Evolutionary conservation across 169 alveolate genomes (phyloP).

Genomic region (Cryptosporidium felis): DNA sequence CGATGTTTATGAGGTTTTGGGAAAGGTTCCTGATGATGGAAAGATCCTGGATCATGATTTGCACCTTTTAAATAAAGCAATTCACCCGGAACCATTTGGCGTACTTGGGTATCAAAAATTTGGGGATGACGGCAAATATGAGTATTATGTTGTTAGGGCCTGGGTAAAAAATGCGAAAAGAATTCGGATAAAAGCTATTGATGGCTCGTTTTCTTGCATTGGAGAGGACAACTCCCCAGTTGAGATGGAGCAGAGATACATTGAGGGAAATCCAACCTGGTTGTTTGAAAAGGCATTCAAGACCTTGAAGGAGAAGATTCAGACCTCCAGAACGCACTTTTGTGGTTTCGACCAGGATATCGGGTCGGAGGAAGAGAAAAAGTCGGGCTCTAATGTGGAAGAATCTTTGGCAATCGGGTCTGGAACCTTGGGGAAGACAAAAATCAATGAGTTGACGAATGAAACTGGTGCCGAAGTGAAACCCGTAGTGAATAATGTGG

Average conservation of each 20-base stretch:
- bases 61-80: conserved; percentile 43
- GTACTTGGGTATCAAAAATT: conserved; percentile 60
- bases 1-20: conserved; percentile 46
- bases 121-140: conserved; percentile 48
- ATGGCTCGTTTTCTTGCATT: conserved; percentile 31
- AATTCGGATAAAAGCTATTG: conserved; percentile 37
- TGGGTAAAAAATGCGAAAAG: conserved; percentile 63
- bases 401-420: neutral
- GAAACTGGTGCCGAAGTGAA: neutral
- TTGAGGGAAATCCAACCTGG: conserved; percentile 31
- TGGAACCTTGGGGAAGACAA: neutral
- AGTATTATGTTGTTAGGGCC: conserved; percentile 61
- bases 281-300: conserved; percentile 55
- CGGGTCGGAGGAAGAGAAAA: neutral
- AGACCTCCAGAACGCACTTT: conserved; percentile 27
- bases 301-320: conserved; percentile 20
- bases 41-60: conserved; percentile 57
- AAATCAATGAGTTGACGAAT: neutral
- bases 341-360: conserved; percentile 26
- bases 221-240: conserved; percentile 45
- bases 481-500: neutral
- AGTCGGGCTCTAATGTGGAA: neutral
- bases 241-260: conserved; percentile 50
- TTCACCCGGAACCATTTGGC: conserved; percentile 68
- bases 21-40: conserved; percentile 61